Evolutionary conservation across 1,284 basidiomycete species (phyloP), one percentile per base, ranked within the genome.

Genomic region (Ceratobasidium sp.): DNA sequence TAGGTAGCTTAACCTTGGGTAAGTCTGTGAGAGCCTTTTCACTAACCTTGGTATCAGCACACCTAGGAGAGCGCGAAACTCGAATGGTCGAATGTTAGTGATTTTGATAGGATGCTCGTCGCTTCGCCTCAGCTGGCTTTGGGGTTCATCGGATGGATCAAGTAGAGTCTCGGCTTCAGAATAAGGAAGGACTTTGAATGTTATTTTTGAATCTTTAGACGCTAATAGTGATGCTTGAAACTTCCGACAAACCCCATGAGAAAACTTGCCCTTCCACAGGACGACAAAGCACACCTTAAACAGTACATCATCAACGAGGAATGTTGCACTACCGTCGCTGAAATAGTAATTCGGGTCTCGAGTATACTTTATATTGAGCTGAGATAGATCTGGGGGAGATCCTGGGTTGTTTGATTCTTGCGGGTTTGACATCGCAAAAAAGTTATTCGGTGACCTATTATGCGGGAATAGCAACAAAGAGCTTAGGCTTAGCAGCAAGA

Each of bases 301-400:
- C 10, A 71, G 28, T 1, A 71, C 39, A 42, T 42, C 28, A 15
- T 71, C 69, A 6, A 71, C 69, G 1, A 71, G 23, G 46, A 71
- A 71, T 18, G 60, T 55, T 3, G 55, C 69, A 44, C 55, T 71
- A n/a, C 69, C 69, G 40, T 71, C 69, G 3, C 3, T 26, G 40
- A 58, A 71, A n/a, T 71, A 71, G 55, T 60, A 71, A 10, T 40
- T 23, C 33, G 69, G 53, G 26, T 71, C 69, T 12, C 64, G 64
- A 28, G 44, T 64, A 33, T 33, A 33, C 4, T 33, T 33, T 33
- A 33, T 33, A 33, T 1, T 33, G 18, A 42, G 44, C 3, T 7
- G 26, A 26, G 13, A 6, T 9, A 10, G 26, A 23, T 26, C n/a
- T 18, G 49, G 18, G 15, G 20, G n/a, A 44, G 9, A 49, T 33